A percentile compares a stretch with the other conserved stretches of the same genome.
Conservation (phyloP, 345 rosid species). For the Pistacia vera region DNA sequence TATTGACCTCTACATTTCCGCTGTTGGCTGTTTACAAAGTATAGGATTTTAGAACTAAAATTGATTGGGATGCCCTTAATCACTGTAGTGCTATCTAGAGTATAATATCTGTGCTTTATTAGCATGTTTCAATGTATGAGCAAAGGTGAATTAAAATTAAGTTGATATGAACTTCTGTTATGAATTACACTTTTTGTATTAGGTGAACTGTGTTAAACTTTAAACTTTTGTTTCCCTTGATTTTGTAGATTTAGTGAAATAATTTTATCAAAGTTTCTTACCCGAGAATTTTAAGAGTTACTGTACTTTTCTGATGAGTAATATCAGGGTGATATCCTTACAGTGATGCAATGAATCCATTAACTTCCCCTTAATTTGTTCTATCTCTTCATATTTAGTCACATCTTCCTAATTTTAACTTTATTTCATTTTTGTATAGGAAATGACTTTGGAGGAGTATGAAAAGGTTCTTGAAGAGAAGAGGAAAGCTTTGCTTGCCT, state of each 20-base stretch:
- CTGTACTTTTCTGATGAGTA: not conserved
- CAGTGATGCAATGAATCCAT: not conserved
- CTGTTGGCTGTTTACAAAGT: not conserved
- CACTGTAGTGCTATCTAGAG: not conserved
- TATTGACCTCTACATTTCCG: not conserved
- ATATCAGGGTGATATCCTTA: too few relatives aligned
- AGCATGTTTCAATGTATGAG: not conserved
- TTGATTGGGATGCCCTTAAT: not conserved
- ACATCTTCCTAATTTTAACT: not conserved
- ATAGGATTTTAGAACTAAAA: not conserved
- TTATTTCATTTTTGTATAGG: constrained; percentile 35
- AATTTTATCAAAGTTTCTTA: too few relatives aligned
- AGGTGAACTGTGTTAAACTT: too few relatives aligned
- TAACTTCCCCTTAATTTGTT: too few relatives aligned
- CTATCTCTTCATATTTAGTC: not conserved
- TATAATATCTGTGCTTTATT: not conserved
- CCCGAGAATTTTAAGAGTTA: too few relatives aligned
- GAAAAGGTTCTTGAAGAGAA: constrained; percentile 85
- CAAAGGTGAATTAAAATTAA: not conserved
- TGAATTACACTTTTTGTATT: too few relatives aligned
- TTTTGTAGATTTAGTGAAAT: too few relatives aligned
- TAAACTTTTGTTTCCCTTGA: too few relatives aligned
- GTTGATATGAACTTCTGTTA: too few relatives aligned
- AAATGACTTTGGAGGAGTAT: constrained; percentile 98
- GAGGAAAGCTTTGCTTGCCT: constrained; percentile 67